A percentile compares a stretch with the other conserved stretches of the same genome.
Evolutionary conservation across 305 asterid genomes (phyloP).

Genomic region (Fraxinus sp.): DNA sequence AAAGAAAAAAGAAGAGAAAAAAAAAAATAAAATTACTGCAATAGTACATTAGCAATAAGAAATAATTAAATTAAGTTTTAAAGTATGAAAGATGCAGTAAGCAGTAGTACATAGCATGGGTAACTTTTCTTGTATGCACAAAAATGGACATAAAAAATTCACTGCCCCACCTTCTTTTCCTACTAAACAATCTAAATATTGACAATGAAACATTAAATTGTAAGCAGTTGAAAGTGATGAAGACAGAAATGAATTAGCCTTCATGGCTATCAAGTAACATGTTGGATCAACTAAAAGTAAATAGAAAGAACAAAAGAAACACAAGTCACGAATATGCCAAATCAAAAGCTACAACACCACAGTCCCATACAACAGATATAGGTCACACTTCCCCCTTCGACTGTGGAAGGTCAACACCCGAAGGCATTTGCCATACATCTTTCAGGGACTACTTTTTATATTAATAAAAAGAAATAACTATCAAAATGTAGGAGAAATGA

Average conservation of each 20-base stretch:
- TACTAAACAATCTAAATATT: neutral
- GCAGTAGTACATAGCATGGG: neutral
- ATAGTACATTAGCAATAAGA: neutral
- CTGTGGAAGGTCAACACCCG: neutral
- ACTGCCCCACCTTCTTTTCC: neutral
- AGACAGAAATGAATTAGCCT: neutral
- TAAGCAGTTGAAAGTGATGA: neutral
- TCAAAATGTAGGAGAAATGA: neutral
- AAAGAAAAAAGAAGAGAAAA: neutral
- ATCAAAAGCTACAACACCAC: neutral
- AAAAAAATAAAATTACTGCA: neutral
- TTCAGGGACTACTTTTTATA: neutral
- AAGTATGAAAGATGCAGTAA: neutral
- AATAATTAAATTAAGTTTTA: neutral
- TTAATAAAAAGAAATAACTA: neutral
- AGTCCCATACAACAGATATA: neutral
- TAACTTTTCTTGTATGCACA: neutral
- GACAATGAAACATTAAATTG: neutral
- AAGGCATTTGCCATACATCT: neutral
- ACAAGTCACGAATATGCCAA: neutral
- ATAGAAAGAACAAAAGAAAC: neutral
- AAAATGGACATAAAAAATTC: neutral
- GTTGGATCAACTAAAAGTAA: neutral
- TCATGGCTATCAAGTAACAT: neutral
- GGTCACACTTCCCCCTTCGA: neutral